A percentile compares a stretch with the other conserved stretches of the same genome.
Evolutionary conservation across 192 early-diverging fungal species (phyloP).

Genomic region (Pilobolus umbonatus): DNA sequence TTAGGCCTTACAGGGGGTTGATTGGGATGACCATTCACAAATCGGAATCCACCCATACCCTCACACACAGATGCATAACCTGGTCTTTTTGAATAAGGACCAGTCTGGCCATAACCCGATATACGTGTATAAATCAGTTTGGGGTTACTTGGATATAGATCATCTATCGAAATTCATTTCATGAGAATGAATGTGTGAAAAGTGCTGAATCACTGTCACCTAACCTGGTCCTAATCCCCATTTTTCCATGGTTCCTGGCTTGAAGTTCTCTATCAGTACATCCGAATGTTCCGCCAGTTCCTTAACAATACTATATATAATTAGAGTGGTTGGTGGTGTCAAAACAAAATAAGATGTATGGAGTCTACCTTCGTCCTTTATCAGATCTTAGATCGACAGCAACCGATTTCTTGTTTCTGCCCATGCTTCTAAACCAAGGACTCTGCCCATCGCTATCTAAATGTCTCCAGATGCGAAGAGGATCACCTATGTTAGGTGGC

Average conservation of each 20-base stretch:
- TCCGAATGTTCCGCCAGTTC: constrained; percentile 34
- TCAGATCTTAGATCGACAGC: constrained; percentile 38
- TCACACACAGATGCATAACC: constrained; percentile 53
- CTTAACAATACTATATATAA: constrained; percentile 17
- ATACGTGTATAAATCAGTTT: constrained; percentile 44
- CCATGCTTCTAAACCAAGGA: constrained; percentile 44
- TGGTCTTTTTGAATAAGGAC: constrained; percentile 39
- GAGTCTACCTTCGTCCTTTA: constrained; percentile 37
- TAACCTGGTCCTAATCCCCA: constrained; percentile 50
- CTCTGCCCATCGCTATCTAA: constrained; percentile 40
- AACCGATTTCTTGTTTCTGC: constrained; percentile 45
- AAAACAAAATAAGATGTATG: neutral
- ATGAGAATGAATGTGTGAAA: neutral
- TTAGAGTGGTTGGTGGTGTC: neutral
- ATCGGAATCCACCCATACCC: constrained; percentile 43
- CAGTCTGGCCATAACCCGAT: constrained; percentile 49
- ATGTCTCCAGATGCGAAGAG: constrained; percentile 41
- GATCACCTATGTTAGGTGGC: constrained; percentile 40
- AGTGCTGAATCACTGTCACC: neutral
- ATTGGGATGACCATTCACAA: constrained; percentile 38
- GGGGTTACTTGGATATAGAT: constrained; percentile 36
- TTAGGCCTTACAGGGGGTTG: constrained; percentile 46
- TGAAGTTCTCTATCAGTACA: constrained; percentile 51
- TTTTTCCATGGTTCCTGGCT: constrained; percentile 50
- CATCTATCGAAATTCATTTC: constrained; percentile 22